A percentile compares a stretch with the other conserved stretches of the same genome.
phyloP scores from a whole-genome alignment of 148 eudicot species.

The Vaccinium macrocarpon region DNA sequence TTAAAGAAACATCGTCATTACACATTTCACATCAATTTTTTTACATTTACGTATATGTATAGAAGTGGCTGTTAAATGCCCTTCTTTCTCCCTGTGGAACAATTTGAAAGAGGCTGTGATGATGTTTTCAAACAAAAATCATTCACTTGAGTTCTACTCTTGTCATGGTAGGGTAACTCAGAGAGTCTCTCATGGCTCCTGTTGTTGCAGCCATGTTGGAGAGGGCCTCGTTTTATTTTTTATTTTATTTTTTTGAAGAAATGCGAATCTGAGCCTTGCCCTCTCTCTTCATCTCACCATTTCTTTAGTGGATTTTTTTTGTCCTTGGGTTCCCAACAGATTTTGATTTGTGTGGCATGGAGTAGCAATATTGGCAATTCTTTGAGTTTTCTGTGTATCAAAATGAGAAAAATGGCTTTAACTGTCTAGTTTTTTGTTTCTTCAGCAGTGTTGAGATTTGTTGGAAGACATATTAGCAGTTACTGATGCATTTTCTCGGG shows the following conservation, averaged over 20 bases:
- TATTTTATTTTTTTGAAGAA: background rate
- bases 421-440: background rate
- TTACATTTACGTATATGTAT: background rate
- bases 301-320: background rate
- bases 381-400: background rate
- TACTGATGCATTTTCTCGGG: background rate
- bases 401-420: too few species aligned
- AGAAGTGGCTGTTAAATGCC: background rate
- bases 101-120: background rate
- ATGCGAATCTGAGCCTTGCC: slow-evolving; percentile 31
- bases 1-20: too few species aligned
- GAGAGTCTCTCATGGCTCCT: slow-evolving; percentile 12
- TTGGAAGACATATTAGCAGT: background rate
- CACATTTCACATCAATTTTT: too few species aligned
- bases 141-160: background rate
- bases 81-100: background rate
- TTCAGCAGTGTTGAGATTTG: background rate
- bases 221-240: background rate
- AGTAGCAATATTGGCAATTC: background rate
- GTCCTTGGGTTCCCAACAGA: too few species aligned
- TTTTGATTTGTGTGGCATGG: background rate
- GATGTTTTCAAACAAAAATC: slow-evolving; percentile 12
- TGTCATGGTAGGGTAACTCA: slow-evolving; percentile 24
- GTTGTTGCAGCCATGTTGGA: slow-evolving; percentile 27
- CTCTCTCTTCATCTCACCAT: background rate